These are phyloP conservation scores for Geotrichum australiense DNA, from an alignment of 1,139 yeast genomes.

Conservation along the genomic window DNA sequence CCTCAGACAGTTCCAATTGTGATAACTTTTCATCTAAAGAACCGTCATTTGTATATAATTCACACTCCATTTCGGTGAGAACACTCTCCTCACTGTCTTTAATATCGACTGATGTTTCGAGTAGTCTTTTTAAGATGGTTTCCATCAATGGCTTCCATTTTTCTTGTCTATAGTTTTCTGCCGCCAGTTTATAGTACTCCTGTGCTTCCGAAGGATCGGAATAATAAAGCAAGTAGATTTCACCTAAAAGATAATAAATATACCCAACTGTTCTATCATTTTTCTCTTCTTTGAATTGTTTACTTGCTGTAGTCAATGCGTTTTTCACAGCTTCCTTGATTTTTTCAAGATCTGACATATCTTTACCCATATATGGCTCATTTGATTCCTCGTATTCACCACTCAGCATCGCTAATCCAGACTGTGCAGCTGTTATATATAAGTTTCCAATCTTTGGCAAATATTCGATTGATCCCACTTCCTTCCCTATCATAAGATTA, in stretches of 20 bases:
- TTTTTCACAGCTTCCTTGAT: slow-evolving; percentile 26
- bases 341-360: slow-evolving; percentile 23
- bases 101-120: slow-evolving; percentile 20
- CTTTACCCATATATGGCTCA: slow-evolving; percentile 21
- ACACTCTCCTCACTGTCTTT: slow-evolving; percentile 14
- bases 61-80: slow-evolving; percentile 23
- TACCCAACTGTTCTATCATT: slow-evolving; percentile 36
- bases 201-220: slow-evolving; percentile 39
- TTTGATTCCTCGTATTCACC: slow-evolving; percentile 12
- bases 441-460: slow-evolving; percentile 45
- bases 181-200: slow-evolving; percentile 25
- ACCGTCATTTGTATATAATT: not conserved
- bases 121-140: slow-evolving; percentile 20
- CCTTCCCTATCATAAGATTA: slow-evolving; percentile 31
- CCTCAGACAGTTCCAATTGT: slow-evolving; percentile 11
- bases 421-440: slow-evolving; percentile 38
- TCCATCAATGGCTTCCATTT: slow-evolving; percentile 24
- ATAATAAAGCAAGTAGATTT: slow-evolving; percentile 26
- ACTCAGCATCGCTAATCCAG: slow-evolving; percentile 12
- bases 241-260: slow-evolving; percentile 33
- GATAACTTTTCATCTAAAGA: slow-evolving; percentile 12
- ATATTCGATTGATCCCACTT: slow-evolving; percentile 29
- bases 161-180: slow-evolving; percentile 25
- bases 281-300: slow-evolving; percentile 27
- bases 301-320: slow-evolving; percentile 23